These are phyloP conservation scores for Mycena vulgaris DNA, from an alignment of 768 basidiomycete genomes.

Conservation along the genomic window DNA sequence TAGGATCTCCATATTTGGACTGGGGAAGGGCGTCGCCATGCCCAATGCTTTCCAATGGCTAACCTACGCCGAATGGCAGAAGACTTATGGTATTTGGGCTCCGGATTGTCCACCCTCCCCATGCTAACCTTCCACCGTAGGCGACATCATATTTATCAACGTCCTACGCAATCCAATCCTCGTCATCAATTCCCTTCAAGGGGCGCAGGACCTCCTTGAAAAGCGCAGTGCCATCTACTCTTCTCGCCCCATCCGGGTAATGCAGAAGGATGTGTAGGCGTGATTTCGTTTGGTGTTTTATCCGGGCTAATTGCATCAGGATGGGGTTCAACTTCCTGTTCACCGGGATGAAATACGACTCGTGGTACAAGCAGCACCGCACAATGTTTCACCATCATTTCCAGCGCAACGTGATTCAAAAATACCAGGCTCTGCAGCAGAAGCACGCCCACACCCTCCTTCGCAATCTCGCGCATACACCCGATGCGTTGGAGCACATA, in stretches of 20 bases:
- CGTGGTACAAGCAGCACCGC: conserved; percentile 48
- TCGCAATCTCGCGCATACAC: conserved; percentile 43
- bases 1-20: conserved; percentile 66
- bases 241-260: conserved; percentile 56
- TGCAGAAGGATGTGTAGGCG: conserved; percentile 40
- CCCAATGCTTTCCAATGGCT: conserved; percentile 51
- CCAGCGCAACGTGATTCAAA: conserved; percentile 27
- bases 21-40: conserved; percentile 49
- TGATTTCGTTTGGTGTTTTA: neutral
- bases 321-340: conserved; percentile 41
- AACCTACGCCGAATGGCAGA: conserved; percentile 58
- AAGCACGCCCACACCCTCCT: conserved; percentile 51
- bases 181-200: conserved; percentile 63
- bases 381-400: conserved; percentile 52
- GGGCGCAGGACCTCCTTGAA: conserved; percentile 69
- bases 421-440: conserved; percentile 49
- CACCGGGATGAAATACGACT: conserved; percentile 38
- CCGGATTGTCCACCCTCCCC: neutral
- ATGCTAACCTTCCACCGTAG: conserved; percentile 45
- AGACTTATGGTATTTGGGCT: conserved; percentile 58
- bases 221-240: conserved; percentile 71
- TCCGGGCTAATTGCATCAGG: neutral
- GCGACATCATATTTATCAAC: conserved; percentile 69
- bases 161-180: conserved; percentile 65
- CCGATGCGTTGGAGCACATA: conserved; percentile 24